These are phyloP conservation scores for Trichoderma virens DNA, from an alignment of 495 filamentous ascomycete genomes.

Conservation along the genomic window DNA sequence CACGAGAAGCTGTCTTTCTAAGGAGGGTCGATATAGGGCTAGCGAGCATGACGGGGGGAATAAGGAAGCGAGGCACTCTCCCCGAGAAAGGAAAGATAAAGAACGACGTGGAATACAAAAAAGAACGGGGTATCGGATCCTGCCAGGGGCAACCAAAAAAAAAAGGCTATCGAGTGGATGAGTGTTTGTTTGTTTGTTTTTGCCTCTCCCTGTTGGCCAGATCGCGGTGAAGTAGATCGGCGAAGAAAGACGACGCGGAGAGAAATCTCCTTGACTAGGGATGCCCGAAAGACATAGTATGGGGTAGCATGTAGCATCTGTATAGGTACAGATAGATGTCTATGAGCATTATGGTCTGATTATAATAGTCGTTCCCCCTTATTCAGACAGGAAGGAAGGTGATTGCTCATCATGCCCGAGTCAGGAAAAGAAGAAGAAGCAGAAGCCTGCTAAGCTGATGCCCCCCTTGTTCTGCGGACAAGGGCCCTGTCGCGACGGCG, in stretches of 20 bases:
- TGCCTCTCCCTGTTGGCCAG: background rate
- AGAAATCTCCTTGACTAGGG: background rate
- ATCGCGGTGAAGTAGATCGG: conserved; percentile 2
- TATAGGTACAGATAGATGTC: too few species aligned
- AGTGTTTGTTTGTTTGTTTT: background rate
- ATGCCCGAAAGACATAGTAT: background rate
- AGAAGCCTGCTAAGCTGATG: too few species aligned
- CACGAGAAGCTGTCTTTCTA: conserved; percentile 51
- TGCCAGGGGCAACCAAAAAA: too few species aligned
- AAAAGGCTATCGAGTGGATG: background rate
- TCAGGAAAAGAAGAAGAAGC: too few species aligned
- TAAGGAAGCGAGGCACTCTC: background rate
- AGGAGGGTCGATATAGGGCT: background rate
- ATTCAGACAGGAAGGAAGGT: background rate
- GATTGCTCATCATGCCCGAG: background rate
- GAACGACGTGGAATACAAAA: too few species aligned
- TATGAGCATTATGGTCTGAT: too few species aligned
- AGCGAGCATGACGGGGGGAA: background rate
- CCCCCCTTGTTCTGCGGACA: background rate
- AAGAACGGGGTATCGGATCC: too few species aligned
- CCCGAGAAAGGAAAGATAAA: background rate
- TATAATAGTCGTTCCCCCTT: too few species aligned
- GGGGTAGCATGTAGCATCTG: too few species aligned
- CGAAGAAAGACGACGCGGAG: background rate
- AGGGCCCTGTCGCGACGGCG: background rate